A percentile compares a stretch with the other conserved stretches of the same genome.
Evolutionary conservation across 805 yeast genomes (phyloP).

Genomic region (Peterozyma xylosa): DNA sequence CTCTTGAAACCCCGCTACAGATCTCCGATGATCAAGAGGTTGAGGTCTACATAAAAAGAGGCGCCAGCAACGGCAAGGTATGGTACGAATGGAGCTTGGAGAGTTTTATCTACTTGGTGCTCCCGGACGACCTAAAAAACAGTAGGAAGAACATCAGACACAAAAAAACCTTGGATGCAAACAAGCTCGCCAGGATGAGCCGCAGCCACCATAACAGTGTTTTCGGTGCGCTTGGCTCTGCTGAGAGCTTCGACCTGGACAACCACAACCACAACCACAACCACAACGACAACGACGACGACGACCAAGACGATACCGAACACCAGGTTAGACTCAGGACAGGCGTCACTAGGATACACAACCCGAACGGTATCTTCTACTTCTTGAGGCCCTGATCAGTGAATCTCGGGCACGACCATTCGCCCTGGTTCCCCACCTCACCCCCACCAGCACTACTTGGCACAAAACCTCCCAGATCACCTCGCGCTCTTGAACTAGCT

Average conservation of each 20-base stretch:
- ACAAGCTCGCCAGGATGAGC: conserved; percentile 12
- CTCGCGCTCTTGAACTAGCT: no score
- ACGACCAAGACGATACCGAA: conserved; percentile 26
- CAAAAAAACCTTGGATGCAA: conserved; percentile 5
- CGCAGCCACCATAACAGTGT: conserved; percentile 14
- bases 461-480: no score
- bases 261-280: conserved; percentile 6
- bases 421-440: no score
- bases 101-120: conserved; percentile 32
- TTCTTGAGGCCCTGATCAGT: conserved; percentile 14
- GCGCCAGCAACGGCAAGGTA: conserved; percentile 26
- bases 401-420: no score
- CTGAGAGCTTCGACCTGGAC: neutral
- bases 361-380: conserved; percentile 26
- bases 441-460: no score
- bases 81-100: conserved; percentile 70
- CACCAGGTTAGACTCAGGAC: conserved; percentile 35
- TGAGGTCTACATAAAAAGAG: conserved; percentile 44
- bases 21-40: conserved; percentile 48
- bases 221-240: neutral
- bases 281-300: conserved; percentile 13
- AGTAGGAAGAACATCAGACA: neutral
- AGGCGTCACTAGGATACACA: conserved; percentile 31
- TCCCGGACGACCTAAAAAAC: conserved; percentile 11
- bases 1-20: conserved; percentile 45